Base-by-base conservation (phyloP, 345 rosid genomes). In the Eucalyptus pumila region DNA sequence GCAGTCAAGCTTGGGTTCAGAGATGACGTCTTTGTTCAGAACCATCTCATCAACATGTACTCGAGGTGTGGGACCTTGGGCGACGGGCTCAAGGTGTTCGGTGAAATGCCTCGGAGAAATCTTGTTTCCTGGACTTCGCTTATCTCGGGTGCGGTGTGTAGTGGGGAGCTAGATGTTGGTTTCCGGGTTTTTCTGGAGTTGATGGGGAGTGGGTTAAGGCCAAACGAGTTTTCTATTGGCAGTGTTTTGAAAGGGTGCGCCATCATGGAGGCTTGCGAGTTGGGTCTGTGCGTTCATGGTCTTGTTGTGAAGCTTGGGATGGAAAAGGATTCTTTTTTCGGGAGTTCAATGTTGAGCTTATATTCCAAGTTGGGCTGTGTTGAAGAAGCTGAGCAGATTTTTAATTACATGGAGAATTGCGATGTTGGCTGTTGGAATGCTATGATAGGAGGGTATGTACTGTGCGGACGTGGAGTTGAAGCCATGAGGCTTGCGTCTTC, bases 401-500 rank as follows among this genome's bases (percentile, higher is more conserved):
- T 93, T 87, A 44, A n/a, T 8, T 60, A 87, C 69, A 56, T 89
- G 87, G 88, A 80, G 17, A 62, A 80, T 62, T 83, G 50, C n/a
- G 94, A 93, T 86, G 60, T 87, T 72, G 93, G 90, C 45, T 92
- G 93, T 87, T 93, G 91, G 92, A 93, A 93, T 89, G 92, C 93
- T 80, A 88, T 93, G 92, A 88, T 90, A 26, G 94, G 94, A 69
- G 94, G 90, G 27, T 93, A 93, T 89, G 89, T 89, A 54, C 88
- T 90, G 49, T 92, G 88, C 87, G 93, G 93, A 11, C 54, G 47
- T 87, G 93, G 92, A 54, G 52, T 60, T 49, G 88, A 91, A 89
- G 93, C 93, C 16, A 52, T 92, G 86, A 85, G 80, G 80, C 40
- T 67, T 49, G 60, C 86, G 21, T 89, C 91, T n/a, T 87, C 47